These are phyloP conservation scores for Chondrus crispus DNA, from an alignment of 23 red algal species.

Conservation along the genomic window DNA sequence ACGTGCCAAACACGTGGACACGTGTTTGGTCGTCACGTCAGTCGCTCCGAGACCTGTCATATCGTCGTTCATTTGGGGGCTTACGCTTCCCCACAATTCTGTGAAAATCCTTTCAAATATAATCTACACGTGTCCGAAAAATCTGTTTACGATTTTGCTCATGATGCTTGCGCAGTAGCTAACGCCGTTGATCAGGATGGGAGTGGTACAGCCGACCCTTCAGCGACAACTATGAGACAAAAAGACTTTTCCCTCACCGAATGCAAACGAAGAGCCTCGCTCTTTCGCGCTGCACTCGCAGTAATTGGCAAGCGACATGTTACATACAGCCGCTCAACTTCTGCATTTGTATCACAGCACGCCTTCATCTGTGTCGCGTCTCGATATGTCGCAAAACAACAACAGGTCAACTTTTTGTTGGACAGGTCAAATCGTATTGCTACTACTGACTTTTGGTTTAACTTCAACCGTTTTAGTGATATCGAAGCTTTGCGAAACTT, in stretches of 20 bases:
- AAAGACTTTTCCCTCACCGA: background rate
- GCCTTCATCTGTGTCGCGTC: background rate
- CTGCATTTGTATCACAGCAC: background rate
- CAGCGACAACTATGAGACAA: background rate
- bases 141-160: too few relatives aligned
- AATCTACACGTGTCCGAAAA: too few relatives aligned
- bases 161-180: too few relatives aligned
- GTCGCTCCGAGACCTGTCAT: too few relatives aligned
- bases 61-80: too few relatives aligned
- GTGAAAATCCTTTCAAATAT: too few relatives aligned
- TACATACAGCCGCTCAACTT: background rate
- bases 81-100: too few relatives aligned
- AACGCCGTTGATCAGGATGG: too few relatives aligned
- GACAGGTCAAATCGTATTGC: background rate
- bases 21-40: too few relatives aligned
- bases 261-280: background rate
- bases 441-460: background rate
- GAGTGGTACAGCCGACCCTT: too few relatives aligned
- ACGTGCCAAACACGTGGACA: too few relatives aligned
- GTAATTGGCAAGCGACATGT: background rate
- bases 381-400: background rate
- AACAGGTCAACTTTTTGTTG: too few relatives aligned
- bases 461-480: constrained; percentile 11
- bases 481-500: background rate
- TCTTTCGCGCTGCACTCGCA: background rate